Evolutionary conservation across 169 alveolate species (phyloP).

Genomic region (Cytauxzoon felis): DNA sequence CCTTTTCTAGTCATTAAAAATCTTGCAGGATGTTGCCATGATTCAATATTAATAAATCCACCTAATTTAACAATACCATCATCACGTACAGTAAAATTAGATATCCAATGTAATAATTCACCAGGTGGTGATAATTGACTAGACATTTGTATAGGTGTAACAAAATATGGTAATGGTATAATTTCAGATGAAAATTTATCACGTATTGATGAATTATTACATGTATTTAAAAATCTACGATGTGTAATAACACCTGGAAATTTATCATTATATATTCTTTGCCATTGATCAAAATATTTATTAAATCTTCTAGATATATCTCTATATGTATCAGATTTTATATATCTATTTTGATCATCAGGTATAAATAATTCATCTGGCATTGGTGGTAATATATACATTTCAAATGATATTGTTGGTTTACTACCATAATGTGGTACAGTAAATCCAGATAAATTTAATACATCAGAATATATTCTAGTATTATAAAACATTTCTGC

Average conservation of each 20-base stretch:
- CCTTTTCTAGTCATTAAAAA: constrained; percentile 53
- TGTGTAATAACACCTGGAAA: constrained; percentile 69
- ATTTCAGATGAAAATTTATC: constrained; percentile 33
- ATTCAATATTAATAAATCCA: constrained; percentile 10
- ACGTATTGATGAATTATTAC: not conserved
- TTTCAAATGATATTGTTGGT: constrained; percentile 69
- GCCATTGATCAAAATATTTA: constrained; percentile 73
- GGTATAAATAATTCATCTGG: constrained; percentile 65
- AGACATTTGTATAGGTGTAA: constrained; percentile 45
- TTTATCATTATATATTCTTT: constrained; percentile 72
- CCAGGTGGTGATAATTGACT: constrained; percentile 52
- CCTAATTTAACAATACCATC: constrained; percentile 27
- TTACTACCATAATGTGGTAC: constrained; percentile 59
- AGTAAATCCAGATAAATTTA: constrained; percentile 45
- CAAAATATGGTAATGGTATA: constrained; percentile 38
- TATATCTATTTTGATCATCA: constrained; percentile 48
- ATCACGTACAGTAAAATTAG: constrained; percentile 42
- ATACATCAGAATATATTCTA: constrained; percentile 26
- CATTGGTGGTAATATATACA: constrained; percentile 73
- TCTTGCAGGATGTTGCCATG: constrained; percentile 55
- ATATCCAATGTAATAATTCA: constrained; percentile 59
- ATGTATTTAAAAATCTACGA: constrained; percentile 41
- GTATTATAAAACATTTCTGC: constrained; percentile 44
- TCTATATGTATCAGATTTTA: constrained; percentile 59
- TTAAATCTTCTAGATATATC: constrained; percentile 71